These are phyloP conservation scores for Saccharomycopsis sp. DNA, from an alignment of 805 yeast species.

Conservation along the genomic window DNA sequence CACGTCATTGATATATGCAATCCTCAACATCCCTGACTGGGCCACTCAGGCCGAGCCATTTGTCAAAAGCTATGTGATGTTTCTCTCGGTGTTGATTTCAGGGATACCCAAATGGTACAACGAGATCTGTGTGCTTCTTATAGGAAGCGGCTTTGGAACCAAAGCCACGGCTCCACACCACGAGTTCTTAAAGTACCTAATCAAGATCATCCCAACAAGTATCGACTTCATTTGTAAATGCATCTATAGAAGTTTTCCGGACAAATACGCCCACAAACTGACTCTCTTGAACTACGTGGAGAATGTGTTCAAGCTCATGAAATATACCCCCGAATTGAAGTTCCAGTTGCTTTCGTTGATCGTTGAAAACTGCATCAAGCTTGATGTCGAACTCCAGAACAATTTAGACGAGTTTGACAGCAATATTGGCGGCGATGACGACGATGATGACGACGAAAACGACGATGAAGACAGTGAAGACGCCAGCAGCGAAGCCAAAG, in stretches of 20 bases:
- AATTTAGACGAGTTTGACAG: conserved; percentile 82
- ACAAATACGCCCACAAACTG: conserved; percentile 55
- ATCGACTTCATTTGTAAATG: conserved; percentile 54
- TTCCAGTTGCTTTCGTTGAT: conserved; percentile 73
- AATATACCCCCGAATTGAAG: conserved; percentile 72
- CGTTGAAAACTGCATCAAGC: conserved; percentile 70
- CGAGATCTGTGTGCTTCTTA: conserved; percentile 67
- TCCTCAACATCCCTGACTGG: conserved; percentile 61
- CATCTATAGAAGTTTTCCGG: conserved; percentile 65
- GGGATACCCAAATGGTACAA: conserved; percentile 87
- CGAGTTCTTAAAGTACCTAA: conserved; percentile 52
- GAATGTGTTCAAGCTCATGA: conserved; percentile 53
- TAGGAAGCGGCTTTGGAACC: conserved; percentile 37
- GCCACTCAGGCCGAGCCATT: conserved; percentile 39
- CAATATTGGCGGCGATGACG: conserved; percentile 53
- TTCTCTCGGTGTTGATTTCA: conserved; percentile 71
- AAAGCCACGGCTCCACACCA: conserved; percentile 48
- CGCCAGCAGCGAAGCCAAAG: conserved; percentile 27
- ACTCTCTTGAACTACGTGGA: conserved; percentile 56
- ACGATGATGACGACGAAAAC: conserved; percentile 33
- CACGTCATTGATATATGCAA: conserved; percentile 47
- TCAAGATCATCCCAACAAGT: conserved; percentile 77
- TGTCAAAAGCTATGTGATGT: conserved; percentile 55
- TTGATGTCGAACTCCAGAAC: conserved; percentile 89
- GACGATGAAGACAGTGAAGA: conserved; percentile 30